Conservation (phyloP, 768 basidiomycete species). For the Naematelia encephala region DNA sequence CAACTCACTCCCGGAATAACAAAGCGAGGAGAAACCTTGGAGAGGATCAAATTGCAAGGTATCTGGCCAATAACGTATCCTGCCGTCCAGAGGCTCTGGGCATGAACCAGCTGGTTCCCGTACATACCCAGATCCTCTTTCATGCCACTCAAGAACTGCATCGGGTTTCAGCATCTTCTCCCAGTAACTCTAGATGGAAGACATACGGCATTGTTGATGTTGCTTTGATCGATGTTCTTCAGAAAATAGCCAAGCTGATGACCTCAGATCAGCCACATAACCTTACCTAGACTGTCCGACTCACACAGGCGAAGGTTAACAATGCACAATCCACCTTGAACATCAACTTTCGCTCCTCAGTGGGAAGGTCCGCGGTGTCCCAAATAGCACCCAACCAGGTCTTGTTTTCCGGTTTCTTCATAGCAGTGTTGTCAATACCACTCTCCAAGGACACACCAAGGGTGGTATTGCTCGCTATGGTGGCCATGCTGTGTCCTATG, state of each 20-base stretch:
- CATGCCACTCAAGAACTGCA: conserved; percentile 28
- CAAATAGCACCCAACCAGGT: conserved; percentile 18
- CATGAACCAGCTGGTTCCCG: conserved; percentile 30
- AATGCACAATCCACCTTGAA: conserved; percentile 29
- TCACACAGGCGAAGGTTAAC: conserved; percentile 24
- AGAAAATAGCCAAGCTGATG: conserved; percentile 24
- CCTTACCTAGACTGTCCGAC: too few relatives aligned
- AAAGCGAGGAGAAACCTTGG: conserved; percentile 37
- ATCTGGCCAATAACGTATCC: conserved; percentile 28
- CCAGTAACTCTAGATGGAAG: background rate
- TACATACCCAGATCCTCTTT: conserved; percentile 40
- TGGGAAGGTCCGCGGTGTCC: conserved; percentile 20
- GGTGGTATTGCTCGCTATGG: too few relatives aligned
- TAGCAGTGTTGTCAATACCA: too few relatives aligned
- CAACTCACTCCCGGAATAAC: conserved; percentile 28
- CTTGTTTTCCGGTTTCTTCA: too few relatives aligned
- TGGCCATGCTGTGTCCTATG: too few relatives aligned
- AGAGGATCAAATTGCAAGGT: conserved; percentile 35
- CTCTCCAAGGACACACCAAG: too few relatives aligned
- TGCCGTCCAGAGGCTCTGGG: conserved; percentile 34
- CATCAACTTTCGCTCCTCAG: conserved; percentile 16
- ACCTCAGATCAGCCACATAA: too few relatives aligned
- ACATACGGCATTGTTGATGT: conserved; percentile 33
- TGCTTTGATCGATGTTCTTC: conserved; percentile 27
- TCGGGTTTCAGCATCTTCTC: too few relatives aligned